Percentiles rank a stretch among this genome's conserved stretches.
These are phyloP conservation scores for Edaphochlamys debaryana DNA, from an alignment of 139 green algal genomes.

Conservation along the genomic window DNA sequence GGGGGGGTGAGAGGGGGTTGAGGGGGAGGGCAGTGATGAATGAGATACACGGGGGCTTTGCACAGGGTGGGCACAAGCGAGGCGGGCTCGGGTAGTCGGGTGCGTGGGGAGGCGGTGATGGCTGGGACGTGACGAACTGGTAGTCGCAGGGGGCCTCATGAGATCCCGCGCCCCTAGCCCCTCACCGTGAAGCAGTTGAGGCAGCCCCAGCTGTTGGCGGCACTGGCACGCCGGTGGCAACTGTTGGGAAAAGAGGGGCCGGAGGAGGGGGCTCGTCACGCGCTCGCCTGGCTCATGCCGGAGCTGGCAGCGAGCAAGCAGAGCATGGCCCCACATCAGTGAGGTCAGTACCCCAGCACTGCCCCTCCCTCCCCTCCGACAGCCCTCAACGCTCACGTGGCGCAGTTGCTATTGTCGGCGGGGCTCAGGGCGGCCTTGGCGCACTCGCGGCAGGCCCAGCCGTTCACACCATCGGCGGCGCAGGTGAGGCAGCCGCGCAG, in stretches of 20 bases:
- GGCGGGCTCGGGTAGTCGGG: no score
- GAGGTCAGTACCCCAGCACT: neutral
- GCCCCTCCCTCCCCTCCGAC: neutral
- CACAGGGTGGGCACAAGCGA: neutral
- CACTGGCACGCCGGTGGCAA: no score
- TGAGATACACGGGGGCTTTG: neutral
- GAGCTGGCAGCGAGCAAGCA: neutral
- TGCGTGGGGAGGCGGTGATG: no score
- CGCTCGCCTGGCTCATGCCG: no score
- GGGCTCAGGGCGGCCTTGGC: no score
- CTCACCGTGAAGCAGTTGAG: neutral
- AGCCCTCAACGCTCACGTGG: neutral
- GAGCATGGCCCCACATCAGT: neutral
- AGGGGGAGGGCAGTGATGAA: neutral
- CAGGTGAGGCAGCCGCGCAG: neutral
- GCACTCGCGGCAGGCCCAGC: slow-evolving; percentile 10
- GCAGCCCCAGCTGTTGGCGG: neutral
- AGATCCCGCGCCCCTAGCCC: no score
- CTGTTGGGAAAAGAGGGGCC: no score
- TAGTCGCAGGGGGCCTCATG: no score
- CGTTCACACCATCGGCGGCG: neutral
- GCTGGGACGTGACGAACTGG: no score
- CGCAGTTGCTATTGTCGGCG: neutral
- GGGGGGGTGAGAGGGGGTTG: neutral
- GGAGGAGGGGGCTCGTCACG: no score